Conservation (phyloP, 805 yeast genomes). For the Ogataea neopini region DNA sequence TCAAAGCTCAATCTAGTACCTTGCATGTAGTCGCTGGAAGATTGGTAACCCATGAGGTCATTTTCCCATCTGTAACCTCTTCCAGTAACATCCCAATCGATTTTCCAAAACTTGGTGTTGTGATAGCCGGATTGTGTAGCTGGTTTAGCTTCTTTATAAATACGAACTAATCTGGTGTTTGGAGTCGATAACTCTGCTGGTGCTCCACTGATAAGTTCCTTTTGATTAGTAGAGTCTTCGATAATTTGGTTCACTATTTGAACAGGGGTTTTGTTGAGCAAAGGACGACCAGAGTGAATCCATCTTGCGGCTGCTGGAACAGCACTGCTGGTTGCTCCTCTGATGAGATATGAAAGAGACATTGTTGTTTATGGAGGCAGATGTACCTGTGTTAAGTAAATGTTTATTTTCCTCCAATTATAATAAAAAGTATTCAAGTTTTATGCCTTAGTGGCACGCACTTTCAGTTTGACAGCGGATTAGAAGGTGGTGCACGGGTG, state of each 20-base stretch:
- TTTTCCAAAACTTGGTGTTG: slow-evolving; percentile 61
- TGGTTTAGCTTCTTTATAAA: slow-evolving; percentile 72
- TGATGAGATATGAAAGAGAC: slow-evolving; percentile 1
- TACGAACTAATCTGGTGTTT: slow-evolving; percentile 62
- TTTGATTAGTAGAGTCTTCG: slow-evolving; percentile 28
- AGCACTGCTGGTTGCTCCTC: slow-evolving; percentile 1
- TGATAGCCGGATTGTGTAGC: slow-evolving; percentile 76
- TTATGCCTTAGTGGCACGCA: no score
- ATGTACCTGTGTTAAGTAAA: background rate
- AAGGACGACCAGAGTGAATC: slow-evolving; percentile 9
- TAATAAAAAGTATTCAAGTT: background rate
- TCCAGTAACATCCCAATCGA: slow-evolving; percentile 81
- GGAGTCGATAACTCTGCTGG: slow-evolving; percentile 61
- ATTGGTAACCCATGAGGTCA: slow-evolving; percentile 83
- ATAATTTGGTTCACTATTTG: slow-evolving; percentile 10
- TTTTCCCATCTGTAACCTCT: slow-evolving; percentile 87
- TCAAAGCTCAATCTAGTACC: slow-evolving; percentile 75
- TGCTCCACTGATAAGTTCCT: slow-evolving; percentile 74
- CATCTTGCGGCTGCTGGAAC: slow-evolving; percentile 1
- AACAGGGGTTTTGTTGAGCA: slow-evolving; percentile 9
- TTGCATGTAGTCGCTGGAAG: slow-evolving; percentile 79
- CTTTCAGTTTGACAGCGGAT: background rate
- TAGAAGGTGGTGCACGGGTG: slow-evolving; percentile 11
- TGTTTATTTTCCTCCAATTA: background rate
- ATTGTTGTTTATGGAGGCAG: background rate